These are phyloP conservation scores for Starmerella lactis-condensi DNA, from an alignment of 805 yeast genomes.

Conservation along the genomic window DNA sequence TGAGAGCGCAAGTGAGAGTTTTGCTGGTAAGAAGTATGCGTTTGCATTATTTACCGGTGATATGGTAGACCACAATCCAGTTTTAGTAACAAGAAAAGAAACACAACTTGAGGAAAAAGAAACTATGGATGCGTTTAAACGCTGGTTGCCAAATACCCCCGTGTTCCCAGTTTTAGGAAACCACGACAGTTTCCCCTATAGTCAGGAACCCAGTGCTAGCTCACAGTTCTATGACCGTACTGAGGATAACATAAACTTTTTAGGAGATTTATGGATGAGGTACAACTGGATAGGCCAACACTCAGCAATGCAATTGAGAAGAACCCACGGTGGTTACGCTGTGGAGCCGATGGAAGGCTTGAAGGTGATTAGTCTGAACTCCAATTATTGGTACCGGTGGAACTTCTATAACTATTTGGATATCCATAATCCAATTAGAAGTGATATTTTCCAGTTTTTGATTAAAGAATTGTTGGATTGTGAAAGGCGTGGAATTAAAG, in stretches of 20 bases:
- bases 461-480: constrained; percentile 43
- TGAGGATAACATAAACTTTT: constrained; percentile 31
- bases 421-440: constrained; percentile 36
- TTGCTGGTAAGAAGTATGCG: constrained; percentile 27
- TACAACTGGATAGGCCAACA: constrained; percentile 26
- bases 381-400: constrained; percentile 48
- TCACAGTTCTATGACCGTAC: constrained; percentile 29
- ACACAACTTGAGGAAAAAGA: constrained; percentile 37
- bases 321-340: constrained; percentile 46
- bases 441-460: constrained; percentile 45
- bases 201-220: constrained; percentile 40
- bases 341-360: constrained; percentile 37
- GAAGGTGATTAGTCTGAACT: constrained; percentile 43
- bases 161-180: constrained; percentile 48
- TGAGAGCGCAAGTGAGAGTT: constrained; percentile 36
- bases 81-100: constrained; percentile 30
- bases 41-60: constrained; percentile 59
- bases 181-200: constrained; percentile 58
- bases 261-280: constrained; percentile 33
- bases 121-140: constrained; percentile 36
- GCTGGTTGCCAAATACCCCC: constrained; percentile 32
- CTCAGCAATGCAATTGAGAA: constrained; percentile 23
- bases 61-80: constrained; percentile 44
- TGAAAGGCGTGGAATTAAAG: constrained; percentile 40
- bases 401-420: constrained; percentile 40